Evolutionary conservation across 306 rosid species (phyloP).

Genomic region (Macrotyloma uniflorum): DNA sequence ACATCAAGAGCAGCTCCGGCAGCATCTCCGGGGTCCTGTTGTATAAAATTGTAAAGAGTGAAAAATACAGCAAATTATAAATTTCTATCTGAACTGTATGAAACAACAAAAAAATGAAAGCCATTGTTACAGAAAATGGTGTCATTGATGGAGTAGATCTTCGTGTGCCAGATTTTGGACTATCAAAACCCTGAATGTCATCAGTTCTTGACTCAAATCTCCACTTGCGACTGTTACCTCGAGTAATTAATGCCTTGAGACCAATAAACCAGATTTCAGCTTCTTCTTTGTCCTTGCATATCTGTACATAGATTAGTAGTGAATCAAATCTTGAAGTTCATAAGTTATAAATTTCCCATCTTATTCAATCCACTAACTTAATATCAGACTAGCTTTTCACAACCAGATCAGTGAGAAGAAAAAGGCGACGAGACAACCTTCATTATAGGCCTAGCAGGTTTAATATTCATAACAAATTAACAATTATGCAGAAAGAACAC

Average conservation of each 20-base stretch:
- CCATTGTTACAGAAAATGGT: slow-evolving; percentile 61
- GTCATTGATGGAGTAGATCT: slow-evolving; percentile 64
- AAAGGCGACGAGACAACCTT: slow-evolving; percentile 18
- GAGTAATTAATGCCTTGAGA: slow-evolving; percentile 78
- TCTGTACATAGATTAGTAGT: slow-evolving; percentile 60
- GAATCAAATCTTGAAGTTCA: slow-evolving; percentile 37
- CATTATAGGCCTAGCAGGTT: slow-evolving; percentile 2
- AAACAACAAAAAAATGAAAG: slow-evolving; percentile 35
- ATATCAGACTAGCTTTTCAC: slow-evolving; percentile 36
- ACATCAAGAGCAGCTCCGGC: slow-evolving; percentile 55
- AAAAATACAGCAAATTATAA: slow-evolving; percentile 21
- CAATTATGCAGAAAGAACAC: slow-evolving; percentile 42
- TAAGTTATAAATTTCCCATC: slow-evolving; percentile 13
- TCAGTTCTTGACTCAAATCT: slow-evolving; percentile 61
- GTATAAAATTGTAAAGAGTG: slow-evolving; percentile 29
- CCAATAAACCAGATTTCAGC: slow-evolving; percentile 98
- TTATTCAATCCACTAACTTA: not conserved
- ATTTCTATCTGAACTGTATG: slow-evolving; percentile 32
- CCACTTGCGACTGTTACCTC: slow-evolving; percentile 60
- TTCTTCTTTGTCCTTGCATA: slow-evolving; percentile 98
- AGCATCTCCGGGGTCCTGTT: slow-evolving; percentile 75
- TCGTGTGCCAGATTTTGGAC: slow-evolving; percentile 59
- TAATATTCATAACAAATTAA: slow-evolving; percentile 19
- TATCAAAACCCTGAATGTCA: slow-evolving; percentile 51
- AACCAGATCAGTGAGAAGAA: slow-evolving; percentile 1